Conservation (phyloP, 2,329 filamentous ascomycete species). For the Trichoderma koningii region DNA sequence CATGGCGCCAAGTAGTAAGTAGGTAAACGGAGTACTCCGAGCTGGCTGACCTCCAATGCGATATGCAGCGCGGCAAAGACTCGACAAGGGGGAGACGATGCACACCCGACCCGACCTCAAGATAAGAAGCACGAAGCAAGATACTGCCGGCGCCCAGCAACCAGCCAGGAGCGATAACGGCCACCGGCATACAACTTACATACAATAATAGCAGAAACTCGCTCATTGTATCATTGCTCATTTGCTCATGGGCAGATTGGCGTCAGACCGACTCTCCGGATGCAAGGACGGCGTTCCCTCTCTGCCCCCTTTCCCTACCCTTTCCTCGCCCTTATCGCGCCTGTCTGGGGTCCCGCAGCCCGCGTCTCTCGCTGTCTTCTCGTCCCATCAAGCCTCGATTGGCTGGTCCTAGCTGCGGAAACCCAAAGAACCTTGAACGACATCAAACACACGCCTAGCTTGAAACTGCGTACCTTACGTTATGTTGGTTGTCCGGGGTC, state of each 20-base stretch:
- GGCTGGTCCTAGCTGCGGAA: too few relatives aligned
- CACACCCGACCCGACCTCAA: too few relatives aligned
- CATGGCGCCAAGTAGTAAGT: neutral
- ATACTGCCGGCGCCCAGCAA: too few relatives aligned
- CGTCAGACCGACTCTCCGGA: slow-evolving; percentile 24
- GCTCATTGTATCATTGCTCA: neutral
- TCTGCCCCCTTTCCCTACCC: neutral
- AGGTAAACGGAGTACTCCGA: too few relatives aligned
- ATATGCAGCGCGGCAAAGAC: too few relatives aligned
- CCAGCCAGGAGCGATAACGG: too few relatives aligned
- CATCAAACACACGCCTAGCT: neutral
- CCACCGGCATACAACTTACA: too few relatives aligned
- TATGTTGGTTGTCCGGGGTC: neutral
- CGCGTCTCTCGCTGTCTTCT: too few relatives aligned
- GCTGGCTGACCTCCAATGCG: neutral
- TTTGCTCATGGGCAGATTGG: neutral
- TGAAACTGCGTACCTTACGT: neutral
- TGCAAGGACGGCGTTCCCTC: slow-evolving; percentile 19
- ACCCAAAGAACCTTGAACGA: neutral
- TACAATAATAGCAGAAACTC: neutral
- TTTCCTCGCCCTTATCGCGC: slow-evolving; percentile 19
- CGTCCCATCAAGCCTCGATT: too few relatives aligned
- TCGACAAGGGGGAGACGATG: neutral
- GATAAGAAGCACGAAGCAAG: too few relatives aligned
- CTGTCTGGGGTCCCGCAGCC: slow-evolving; percentile 5